Percentiles rank a stretch among this genome's conserved stretches.
Conservation (phyloP, 2,329 filamentous ascomycete species). For the Leptodontidium sp. region DNA sequence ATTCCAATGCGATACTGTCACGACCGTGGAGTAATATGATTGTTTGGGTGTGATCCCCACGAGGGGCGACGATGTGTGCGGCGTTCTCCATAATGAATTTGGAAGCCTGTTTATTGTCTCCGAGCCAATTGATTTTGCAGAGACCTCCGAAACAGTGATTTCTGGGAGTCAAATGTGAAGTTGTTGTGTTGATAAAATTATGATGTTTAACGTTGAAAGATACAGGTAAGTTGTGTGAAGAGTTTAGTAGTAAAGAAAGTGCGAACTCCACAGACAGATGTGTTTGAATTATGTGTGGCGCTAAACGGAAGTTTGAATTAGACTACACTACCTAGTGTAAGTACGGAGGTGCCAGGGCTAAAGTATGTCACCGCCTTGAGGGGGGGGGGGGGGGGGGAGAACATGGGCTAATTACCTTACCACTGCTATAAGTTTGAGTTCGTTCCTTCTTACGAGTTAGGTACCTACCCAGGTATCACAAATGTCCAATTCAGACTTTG, state of each 20-base stretch:
- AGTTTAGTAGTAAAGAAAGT: not conserved
- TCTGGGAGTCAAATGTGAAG: not conserved
- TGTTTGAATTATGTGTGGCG: not conserved
- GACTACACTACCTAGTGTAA: no score
- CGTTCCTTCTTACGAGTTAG: no score
- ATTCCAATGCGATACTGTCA: slow-evolving; percentile 51
- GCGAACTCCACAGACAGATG: not conserved
- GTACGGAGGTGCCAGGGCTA: no score
- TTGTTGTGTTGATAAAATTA: not conserved
- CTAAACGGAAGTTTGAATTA: no score
- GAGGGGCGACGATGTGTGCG: slow-evolving; percentile 27
- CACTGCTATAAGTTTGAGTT: no score
- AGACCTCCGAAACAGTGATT: not conserved
- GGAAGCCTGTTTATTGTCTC: not conserved
- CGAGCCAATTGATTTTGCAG: not conserved
- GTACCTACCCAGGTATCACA: no score
- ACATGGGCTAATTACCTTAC: no score
- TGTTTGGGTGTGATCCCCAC: slow-evolving; percentile 51
- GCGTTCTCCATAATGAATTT: not conserved
- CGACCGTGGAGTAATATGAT: slow-evolving; percentile 57
- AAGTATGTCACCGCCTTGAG: no score
- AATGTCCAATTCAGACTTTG: no score
- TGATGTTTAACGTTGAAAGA: not conserved
- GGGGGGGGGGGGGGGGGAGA: no score
- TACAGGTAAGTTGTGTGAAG: not conserved